These are phyloP conservation scores for Ailanthus altissimus DNA, from an alignment of 345 rosid genomes.

Conservation along the genomic window DNA sequence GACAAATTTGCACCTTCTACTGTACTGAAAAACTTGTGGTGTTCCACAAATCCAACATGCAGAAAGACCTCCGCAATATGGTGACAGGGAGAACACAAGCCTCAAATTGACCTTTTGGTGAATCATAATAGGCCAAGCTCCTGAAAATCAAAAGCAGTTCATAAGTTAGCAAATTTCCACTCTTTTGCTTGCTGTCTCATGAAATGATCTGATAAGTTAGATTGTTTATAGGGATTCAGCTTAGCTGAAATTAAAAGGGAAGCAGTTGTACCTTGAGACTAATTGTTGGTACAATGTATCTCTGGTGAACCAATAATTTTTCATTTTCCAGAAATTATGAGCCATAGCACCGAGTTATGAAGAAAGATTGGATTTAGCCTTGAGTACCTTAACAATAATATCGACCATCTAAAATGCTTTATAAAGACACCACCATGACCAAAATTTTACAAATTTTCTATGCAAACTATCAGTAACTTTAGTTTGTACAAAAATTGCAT, in stretches of 20 bases:
- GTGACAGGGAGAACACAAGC: neutral
- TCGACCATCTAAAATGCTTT: neutral
- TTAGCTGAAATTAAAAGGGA: neutral
- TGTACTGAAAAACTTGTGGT: neutral
- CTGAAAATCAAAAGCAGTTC: neutral
- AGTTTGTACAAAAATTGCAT: no score
- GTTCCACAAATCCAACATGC: neutral
- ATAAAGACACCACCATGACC: neutral
- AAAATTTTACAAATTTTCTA: no score
- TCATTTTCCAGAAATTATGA: neutral
- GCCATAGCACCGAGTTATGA: neutral
- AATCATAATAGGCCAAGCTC: neutral
- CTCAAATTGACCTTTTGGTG: neutral
- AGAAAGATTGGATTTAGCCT: neutral
- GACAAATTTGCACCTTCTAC: neutral
- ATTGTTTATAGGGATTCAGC: neutral
- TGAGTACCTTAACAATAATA: neutral
- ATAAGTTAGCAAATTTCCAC: neutral
- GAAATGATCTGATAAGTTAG: neutral
- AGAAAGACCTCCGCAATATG: neutral
- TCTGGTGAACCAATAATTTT: neutral
- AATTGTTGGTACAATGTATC: neutral
- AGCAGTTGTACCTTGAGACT: neutral
- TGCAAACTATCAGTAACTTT: no score
- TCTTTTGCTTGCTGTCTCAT: neutral